These are phyloP conservation scores for Phaeophleospora eucalypticola DNA, from an alignment of 2,329 filamentous ascomycete genomes.

Conservation along the genomic window DNA sequence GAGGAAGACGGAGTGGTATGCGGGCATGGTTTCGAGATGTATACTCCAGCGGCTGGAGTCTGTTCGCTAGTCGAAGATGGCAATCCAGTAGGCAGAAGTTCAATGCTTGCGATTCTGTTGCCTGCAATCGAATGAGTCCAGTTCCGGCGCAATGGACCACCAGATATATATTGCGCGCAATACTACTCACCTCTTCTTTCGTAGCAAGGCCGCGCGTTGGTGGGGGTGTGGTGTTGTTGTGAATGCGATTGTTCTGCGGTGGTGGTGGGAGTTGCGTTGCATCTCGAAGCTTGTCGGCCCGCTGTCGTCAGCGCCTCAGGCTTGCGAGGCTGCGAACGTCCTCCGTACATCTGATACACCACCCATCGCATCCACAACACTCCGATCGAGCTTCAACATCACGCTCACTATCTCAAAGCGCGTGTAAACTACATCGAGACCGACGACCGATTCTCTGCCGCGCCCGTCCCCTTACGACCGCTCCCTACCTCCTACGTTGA, in stretches of 20 bases:
- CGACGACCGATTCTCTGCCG: neutral
- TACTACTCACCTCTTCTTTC: no score
- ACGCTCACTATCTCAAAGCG: neutral
- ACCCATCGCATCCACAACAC: neutral
- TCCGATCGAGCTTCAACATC: constrained; percentile 1
- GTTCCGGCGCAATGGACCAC: neutral
- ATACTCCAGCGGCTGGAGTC: no score
- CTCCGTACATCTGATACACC: neutral
- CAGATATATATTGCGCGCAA: no score
- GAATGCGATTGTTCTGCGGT: neutral
- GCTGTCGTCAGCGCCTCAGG: neutral
- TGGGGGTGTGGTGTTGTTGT: neutral
- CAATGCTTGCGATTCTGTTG: neutral
- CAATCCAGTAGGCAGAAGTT: neutral
- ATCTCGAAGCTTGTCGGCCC: neutral
- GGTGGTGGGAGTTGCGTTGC: neutral
- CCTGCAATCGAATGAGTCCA: neutral
- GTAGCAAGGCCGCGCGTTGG: no score
- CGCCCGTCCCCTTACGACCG: neutral
- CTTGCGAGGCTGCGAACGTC: neutral
- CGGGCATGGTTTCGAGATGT: constrained; percentile 39
- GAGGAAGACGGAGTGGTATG: constrained; percentile 96
- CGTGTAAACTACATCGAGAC: neutral
- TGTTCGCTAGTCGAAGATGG: neutral
- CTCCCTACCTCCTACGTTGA: neutral